phyloP scores from a whole-genome alignment of 345 rosid genomes.

The Boechera stricta region DNA sequence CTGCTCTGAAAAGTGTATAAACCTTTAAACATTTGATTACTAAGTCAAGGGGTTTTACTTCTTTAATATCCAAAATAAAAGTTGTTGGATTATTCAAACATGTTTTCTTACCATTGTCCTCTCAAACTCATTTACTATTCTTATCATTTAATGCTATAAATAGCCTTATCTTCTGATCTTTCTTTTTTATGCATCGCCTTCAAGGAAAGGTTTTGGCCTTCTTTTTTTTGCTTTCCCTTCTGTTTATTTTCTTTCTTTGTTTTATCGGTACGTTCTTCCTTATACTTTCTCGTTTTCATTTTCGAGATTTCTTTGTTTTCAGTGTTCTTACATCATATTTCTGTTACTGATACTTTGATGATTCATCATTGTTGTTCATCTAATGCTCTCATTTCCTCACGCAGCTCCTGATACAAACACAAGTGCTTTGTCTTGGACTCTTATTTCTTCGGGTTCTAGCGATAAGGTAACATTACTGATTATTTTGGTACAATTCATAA shows the following conservation, averaged over 20 bases:
- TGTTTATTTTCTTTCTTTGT: not conserved
- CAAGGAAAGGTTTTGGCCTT: not conserved
- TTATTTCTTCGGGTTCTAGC: not conserved
- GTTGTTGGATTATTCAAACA: not conserved
- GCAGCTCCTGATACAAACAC: not conserved
- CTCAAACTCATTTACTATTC: conserved; percentile 1
- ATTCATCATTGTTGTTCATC: not conserved
- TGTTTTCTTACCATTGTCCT: not conserved
- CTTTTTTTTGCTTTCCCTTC: not conserved
- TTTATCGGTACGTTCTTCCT: not conserved
- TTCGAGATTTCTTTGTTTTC: not conserved
- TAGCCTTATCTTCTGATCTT: not conserved
- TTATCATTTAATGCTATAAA: conserved; percentile 16
- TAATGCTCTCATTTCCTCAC: not conserved
- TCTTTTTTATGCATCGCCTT: not conserved
- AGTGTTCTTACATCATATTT: not conserved
- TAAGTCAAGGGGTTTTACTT: too few species aligned
- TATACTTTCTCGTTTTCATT: not conserved
- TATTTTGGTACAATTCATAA: not conserved
- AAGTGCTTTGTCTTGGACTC: not conserved
- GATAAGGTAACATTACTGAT: conserved; percentile 18
- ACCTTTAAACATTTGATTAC: too few species aligned
- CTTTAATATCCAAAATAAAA: not conserved
- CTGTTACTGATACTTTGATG: not conserved
- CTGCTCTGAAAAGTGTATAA: too few species aligned